Percentiles rank a stretch among this genome's conserved stretches.
phyloP scores from a whole-genome alignment of 225 moss, liverwort and hornwort species.

The Antitrichia curtipendula region DNA sequence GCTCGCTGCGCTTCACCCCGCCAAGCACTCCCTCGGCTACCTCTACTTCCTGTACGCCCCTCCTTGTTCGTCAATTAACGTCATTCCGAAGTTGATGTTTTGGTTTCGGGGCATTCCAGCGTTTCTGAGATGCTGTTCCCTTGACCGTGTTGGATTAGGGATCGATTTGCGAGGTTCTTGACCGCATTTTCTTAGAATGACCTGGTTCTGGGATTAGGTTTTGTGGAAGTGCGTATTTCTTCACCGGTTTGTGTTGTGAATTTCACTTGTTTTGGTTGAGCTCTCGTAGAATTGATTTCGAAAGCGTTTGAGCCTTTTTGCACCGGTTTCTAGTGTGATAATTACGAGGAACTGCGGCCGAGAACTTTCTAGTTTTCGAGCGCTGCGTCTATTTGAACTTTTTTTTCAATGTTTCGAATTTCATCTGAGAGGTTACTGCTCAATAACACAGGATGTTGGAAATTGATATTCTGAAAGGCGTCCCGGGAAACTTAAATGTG shows the following conservation, averaged over 20 bases:
- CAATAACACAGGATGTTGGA: no score
- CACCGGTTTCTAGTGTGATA: not conserved
- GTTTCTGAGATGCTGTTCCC: not conserved
- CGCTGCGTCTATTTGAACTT: not conserved
- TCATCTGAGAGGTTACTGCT: not conserved
- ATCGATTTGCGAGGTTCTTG: not conserved
- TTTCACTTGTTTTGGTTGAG: not conserved
- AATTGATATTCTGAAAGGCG: not conserved
- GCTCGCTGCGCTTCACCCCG: slow-evolving; percentile 48
- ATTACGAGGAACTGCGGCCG: not conserved
- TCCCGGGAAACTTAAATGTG: not conserved
- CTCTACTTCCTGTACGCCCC: slow-evolving; percentile 67
- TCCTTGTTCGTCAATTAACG: not conserved
- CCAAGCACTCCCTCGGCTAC: slow-evolving; percentile 91
- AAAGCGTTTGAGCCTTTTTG: not conserved
- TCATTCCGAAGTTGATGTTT: not conserved
- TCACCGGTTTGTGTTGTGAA: not conserved
- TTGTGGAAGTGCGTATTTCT: not conserved
- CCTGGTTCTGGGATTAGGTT: not conserved
- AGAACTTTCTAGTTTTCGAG: not conserved
- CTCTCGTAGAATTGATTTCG: not conserved
- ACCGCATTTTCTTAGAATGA: not conserved
- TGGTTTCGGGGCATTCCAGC: not conserved
- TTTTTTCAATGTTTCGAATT: not conserved
- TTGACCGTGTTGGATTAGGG: not conserved